Percentiles rank a stretch among this genome's conserved stretches.
These are phyloP conservation scores for Berkeleyomyces basicola DNA, from an alignment of 2,329 filamentous ascomycete species.

Conservation along the genomic window DNA sequence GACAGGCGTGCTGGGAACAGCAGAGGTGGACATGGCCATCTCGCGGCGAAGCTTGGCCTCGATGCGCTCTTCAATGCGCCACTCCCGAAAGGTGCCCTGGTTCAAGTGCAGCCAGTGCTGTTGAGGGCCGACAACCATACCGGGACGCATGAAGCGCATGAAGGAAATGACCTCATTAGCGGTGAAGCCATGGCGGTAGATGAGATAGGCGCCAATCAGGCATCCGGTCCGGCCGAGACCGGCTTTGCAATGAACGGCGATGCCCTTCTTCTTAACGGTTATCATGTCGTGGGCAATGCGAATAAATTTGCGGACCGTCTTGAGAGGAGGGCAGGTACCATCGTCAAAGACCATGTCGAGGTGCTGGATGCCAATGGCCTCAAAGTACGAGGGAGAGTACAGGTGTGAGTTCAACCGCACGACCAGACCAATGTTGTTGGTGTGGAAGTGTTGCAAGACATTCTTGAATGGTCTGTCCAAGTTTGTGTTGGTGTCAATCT, in stretches of 20 bases:
- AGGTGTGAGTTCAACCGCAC: constrained; percentile 90
- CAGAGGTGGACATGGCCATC: constrained; percentile 30
- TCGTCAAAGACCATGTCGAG: constrained; percentile 99
- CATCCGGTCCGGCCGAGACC: constrained; percentile 90
- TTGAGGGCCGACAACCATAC: constrained; percentile 97
- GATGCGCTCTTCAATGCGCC: constrained; percentile 85
- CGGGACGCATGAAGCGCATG: constrained; percentile 97
- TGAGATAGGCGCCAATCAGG: constrained; percentile 90
- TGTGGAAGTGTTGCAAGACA: constrained; percentile 74
- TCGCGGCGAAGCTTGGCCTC: constrained; percentile 50
- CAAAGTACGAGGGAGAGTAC: constrained; percentile 95
- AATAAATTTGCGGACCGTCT: constrained; percentile 87
- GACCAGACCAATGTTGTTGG: constrained; percentile 79
- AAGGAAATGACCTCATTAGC: constrained; percentile 95
- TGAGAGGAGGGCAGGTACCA: constrained; percentile 80
- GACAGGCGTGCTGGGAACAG: constrained; percentile 40
- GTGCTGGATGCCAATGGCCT: constrained; percentile 83
- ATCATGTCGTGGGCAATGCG: constrained; percentile 91
- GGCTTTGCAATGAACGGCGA: constrained; percentile 97
- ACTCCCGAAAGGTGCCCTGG: constrained; percentile 92
- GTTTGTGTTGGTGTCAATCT: constrained; percentile 50
- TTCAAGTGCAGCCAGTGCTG: constrained; percentile 98
- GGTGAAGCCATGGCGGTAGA: constrained; percentile 93
- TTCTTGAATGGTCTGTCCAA: constrained; percentile 89
- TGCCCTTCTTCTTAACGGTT: constrained; percentile 73